Evolutionary conservation across 306 rosid genomes (phyloP).

Genomic region (Carpinus viminea): DNA sequence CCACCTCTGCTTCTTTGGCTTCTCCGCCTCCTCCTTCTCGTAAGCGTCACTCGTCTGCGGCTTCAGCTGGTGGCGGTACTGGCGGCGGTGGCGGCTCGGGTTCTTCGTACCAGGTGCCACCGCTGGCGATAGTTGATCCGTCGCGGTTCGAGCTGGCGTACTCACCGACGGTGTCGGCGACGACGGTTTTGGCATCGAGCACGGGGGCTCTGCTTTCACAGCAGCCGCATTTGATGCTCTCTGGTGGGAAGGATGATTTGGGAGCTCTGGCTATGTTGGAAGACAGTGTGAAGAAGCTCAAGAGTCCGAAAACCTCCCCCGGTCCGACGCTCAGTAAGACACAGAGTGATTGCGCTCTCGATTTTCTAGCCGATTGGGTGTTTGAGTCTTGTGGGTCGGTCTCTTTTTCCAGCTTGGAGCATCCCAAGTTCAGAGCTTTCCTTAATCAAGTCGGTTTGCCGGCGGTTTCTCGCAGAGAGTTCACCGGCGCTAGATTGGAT

Average conservation of each 20-base stretch:
- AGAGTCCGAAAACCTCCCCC: constrained; percentile 88
- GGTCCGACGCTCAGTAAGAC: constrained; percentile 63
- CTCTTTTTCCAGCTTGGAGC: constrained; percentile 72
- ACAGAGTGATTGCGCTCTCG: constrained; percentile 71
- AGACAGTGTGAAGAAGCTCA: constrained; percentile 92
- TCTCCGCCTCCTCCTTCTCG: constrained; percentile 40
- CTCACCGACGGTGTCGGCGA: constrained; percentile 37
- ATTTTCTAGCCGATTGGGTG: constrained; percentile 80
- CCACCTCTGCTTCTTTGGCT: constrained; percentile 35
- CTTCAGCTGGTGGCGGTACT: constrained; percentile 12
- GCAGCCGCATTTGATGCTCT: constrained; percentile 75
- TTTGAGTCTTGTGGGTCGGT: constrained; percentile 82
- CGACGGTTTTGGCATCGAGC: constrained; percentile 23
- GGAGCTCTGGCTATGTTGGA: constrained; percentile 92
- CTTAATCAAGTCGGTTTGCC: constrained; percentile 83
- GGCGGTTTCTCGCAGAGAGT: constrained; percentile 54
- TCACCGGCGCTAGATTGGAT: constrained; percentile 57
- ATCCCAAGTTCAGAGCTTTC: constrained; percentile 82
- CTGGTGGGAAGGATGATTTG: constrained; percentile 91
- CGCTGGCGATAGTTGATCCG: constrained; percentile 54
- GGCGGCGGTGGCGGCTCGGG: constrained; percentile 21
- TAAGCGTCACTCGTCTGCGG: constrained; percentile 56
- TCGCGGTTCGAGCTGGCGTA: constrained; percentile 50
- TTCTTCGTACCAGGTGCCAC: constrained; percentile 46
- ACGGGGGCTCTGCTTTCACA: constrained; percentile 35